Evolutionary conservation across 2,329 filamentous ascomycete genomes (phyloP).

Genomic region (Monosporascus sp.): DNA sequence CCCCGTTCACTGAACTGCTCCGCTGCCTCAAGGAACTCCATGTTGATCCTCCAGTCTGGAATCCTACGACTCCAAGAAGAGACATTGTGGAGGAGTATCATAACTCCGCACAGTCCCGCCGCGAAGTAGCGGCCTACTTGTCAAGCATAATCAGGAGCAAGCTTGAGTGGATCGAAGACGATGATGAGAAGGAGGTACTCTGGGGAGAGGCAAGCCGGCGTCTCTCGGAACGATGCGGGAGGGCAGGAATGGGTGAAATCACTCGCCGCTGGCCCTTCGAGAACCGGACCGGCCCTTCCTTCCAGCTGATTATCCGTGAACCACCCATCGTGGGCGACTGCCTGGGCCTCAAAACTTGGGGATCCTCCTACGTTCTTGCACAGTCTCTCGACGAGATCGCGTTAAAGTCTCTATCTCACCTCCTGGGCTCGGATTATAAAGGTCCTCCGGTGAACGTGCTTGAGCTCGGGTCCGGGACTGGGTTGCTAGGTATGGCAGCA

Average conservation of each 20-base stretch:
- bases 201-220: constrained; percentile 77
- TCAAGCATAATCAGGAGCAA: constrained; percentile 62
- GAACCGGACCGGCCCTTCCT: constrained; percentile 28
- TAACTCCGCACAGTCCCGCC: constrained; percentile 37
- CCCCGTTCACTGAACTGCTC: constrained; percentile 59
- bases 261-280: constrained; percentile 49
- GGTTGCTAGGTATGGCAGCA: constrained; percentile 81
- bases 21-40: constrained; percentile 61
- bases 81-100: constrained; percentile 37
- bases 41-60: constrained; percentile 65
- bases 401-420: constrained; percentile 37
- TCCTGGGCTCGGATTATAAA: constrained; percentile 32
- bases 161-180: constrained; percentile 63
- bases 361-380: constrained; percentile 80
- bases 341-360: constrained; percentile 93
- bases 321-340: constrained; percentile 84
- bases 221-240: constrained; percentile 79
- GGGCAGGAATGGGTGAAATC: constrained; percentile 59
- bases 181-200: constrained; percentile 60
- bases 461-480: constrained; percentile 86
- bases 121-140: constrained; percentile 59
- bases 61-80: constrained; percentile 35
- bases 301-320: constrained; percentile 72
- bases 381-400: constrained; percentile 55
- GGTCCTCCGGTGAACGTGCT: constrained; percentile 41